These are phyloP conservation scores for Lasiodiplodia sp. DNA, from an alignment of 2,329 filamentous ascomycete species.

Conservation along the genomic window DNA sequence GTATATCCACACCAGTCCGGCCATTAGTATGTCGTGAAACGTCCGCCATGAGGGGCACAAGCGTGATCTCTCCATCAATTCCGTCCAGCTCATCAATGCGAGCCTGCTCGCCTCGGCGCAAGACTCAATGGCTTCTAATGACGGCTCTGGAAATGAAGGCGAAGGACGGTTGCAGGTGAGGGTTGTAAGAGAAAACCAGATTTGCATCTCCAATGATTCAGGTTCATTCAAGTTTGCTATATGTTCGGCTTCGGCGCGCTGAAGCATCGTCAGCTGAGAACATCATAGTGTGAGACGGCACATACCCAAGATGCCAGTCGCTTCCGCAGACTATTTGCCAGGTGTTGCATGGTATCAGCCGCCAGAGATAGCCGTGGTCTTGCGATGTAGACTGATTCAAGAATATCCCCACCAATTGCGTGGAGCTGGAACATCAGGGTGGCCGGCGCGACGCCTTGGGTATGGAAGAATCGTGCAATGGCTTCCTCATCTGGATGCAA, in stretches of 20 bases:
- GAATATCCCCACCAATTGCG: constrained; percentile 8
- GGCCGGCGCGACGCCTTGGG: not conserved
- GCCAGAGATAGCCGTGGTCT: not conserved
- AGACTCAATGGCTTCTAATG: not conserved
- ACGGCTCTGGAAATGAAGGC: not conserved
- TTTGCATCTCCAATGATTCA: constrained; percentile 6
- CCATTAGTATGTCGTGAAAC: constrained; percentile 3
- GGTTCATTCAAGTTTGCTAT: not conserved
- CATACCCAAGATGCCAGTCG: not conserved
- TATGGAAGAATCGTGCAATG: constrained; percentile 6
- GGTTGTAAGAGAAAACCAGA: not conserved
- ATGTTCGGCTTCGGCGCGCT: not conserved
- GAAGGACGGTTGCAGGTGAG: not conserved
- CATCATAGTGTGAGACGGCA: not conserved
- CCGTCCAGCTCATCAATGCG: not conserved
- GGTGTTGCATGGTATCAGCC: constrained; percentile 4
- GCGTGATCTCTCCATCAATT: constrained; percentile 1
- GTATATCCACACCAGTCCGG: constrained; percentile 5
- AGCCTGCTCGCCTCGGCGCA: not conserved
- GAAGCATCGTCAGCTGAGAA: not conserved
- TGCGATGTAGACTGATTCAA: constrained; percentile 12
- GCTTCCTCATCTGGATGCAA: not conserved
- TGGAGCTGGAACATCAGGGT: constrained; percentile 6
- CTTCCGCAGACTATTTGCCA: constrained; percentile 7
- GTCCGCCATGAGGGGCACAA: not conserved